phyloP scores from a whole-genome alignment of 1,284 basidiomycete genomes.

The Melanopsichium pennsylvanicum region DNA sequence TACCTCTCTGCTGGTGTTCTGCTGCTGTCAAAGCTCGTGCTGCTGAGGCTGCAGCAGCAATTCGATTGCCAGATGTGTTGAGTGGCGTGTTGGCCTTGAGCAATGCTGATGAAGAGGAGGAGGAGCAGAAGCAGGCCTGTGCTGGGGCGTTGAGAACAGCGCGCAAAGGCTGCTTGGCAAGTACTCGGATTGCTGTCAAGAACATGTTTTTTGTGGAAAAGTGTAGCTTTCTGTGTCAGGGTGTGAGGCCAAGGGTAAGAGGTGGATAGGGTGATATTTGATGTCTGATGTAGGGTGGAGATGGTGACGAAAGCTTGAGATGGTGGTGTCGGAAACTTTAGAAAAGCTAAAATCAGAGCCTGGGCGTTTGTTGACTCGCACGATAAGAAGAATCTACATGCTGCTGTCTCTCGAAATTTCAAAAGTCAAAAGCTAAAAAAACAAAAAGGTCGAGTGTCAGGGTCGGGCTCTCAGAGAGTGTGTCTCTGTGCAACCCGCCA shows the following conservation, averaged over 20 bases:
- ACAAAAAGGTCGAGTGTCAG: not conserved
- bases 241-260: not conserved
- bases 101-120: constrained; percentile 12
- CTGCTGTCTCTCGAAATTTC: not conserved
- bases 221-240: not conserved
- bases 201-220: constrained; percentile 12
- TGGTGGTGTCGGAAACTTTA: constrained; percentile 3
- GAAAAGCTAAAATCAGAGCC: not conserved
- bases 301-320: constrained; percentile 4
- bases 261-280: not conserved
- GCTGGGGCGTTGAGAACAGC: constrained; percentile 2
- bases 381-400: constrained; percentile 28
- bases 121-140: constrained; percentile 28
- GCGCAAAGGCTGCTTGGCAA: constrained; percentile 20
- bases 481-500: no score
- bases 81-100: constrained; percentile 6
- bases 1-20: constrained; percentile 71
- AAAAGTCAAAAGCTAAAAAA: not conserved
- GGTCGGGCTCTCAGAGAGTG: not conserved
- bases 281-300: not conserved
- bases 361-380: constrained; percentile 7
- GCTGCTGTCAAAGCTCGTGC: constrained; percentile 1
- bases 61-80: not conserved
- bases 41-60: not conserved
- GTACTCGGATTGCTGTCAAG: constrained; percentile 7